Evolutionary conservation across 2,329 filamentous ascomycete genomes (phyloP).

Genomic region (Ophiocordyceps robertsii): DNA sequence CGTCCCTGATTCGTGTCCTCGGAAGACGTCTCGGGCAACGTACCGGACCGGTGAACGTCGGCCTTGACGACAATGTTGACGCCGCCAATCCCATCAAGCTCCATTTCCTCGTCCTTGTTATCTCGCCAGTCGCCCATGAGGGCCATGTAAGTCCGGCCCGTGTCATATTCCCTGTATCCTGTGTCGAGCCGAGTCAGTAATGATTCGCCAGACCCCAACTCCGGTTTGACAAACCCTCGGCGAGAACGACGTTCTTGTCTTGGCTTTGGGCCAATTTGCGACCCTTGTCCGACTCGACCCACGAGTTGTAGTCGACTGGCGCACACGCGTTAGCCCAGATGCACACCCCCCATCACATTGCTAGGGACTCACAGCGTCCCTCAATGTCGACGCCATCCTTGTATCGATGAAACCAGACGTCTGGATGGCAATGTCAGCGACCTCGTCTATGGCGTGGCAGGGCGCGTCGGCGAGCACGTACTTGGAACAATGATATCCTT

Average conservation of each 20-base stretch:
- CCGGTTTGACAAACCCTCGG: constrained; percentile 52
- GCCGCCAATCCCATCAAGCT: constrained; percentile 89
- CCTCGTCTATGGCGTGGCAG: background rate
- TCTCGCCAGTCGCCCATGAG: constrained; percentile 83
- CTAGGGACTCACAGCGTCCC: constrained; percentile 64
- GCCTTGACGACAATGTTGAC: constrained; percentile 97
- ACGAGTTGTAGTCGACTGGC: constrained; percentile 94
- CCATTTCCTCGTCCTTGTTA: constrained; percentile 83
- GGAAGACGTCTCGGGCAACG: background rate
- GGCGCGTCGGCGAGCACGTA: constrained; percentile 32
- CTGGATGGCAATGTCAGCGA: constrained; percentile 31
- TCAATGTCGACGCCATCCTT: constrained; percentile 73
- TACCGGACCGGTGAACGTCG: constrained; percentile 89
- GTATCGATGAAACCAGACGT: constrained; percentile 95
- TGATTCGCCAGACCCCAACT: background rate
- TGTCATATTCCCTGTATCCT: constrained; percentile 91
- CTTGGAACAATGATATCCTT: constrained; percentile 88
- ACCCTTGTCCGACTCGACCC: constrained; percentile 84
- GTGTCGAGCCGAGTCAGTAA: constrained; percentile 8
- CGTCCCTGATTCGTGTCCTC: background rate
- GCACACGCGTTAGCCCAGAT: constrained; percentile 4
- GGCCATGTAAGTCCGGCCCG: constrained; percentile 80
- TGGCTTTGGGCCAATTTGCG: constrained; percentile 60
- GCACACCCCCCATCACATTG: background rate
- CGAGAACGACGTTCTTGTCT: constrained; percentile 69